These are phyloP conservation scores for Aspergillus viridinutans DNA, from an alignment of 2,329 filamentous ascomycete genomes.

Conservation along the genomic window DNA sequence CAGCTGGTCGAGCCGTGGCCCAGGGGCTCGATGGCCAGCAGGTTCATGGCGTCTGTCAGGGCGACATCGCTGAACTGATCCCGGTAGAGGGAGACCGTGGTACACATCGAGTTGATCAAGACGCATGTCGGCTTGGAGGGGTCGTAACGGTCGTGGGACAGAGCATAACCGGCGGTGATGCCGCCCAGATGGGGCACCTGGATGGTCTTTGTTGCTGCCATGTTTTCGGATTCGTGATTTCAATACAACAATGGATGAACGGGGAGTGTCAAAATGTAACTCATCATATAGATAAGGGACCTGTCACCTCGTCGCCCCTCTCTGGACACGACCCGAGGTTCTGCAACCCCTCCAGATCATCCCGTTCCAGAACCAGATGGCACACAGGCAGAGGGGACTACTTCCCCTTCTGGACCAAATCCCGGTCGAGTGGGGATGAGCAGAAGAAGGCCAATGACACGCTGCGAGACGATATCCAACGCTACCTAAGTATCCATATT, in stretches of 20 bases:
- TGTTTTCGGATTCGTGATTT: slow-evolving; percentile 1
- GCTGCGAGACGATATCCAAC: background rate
- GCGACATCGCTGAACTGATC: slow-evolving; percentile 36
- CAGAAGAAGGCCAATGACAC: background rate
- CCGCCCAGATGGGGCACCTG: slow-evolving; percentile 49
- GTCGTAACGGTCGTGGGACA: slow-evolving; percentile 44
- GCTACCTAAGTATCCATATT: too few relatives aligned
- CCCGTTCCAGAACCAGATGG: background rate
- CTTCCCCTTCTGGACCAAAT: background rate
- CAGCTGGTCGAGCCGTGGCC: slow-evolving; percentile 50
- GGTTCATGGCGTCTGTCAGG: slow-evolving; percentile 41
- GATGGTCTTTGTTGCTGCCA: slow-evolving; percentile 31
- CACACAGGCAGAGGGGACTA: background rate
- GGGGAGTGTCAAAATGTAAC: background rate
- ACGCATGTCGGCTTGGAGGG: slow-evolving; percentile 49
- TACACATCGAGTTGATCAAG: slow-evolving; percentile 51
- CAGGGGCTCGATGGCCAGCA: slow-evolving; percentile 52
- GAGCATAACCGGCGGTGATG: slow-evolving; percentile 47
- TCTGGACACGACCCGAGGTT: too few relatives aligned
- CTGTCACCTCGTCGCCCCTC: background rate
- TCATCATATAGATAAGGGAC: background rate
- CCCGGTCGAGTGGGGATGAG: background rate
- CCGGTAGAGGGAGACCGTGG: slow-evolving; percentile 43
- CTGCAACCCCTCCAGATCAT: too few relatives aligned
- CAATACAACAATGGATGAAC: background rate